Conservation (phyloP, 345 rosid genomes). For the Turnera subulata region DNA sequence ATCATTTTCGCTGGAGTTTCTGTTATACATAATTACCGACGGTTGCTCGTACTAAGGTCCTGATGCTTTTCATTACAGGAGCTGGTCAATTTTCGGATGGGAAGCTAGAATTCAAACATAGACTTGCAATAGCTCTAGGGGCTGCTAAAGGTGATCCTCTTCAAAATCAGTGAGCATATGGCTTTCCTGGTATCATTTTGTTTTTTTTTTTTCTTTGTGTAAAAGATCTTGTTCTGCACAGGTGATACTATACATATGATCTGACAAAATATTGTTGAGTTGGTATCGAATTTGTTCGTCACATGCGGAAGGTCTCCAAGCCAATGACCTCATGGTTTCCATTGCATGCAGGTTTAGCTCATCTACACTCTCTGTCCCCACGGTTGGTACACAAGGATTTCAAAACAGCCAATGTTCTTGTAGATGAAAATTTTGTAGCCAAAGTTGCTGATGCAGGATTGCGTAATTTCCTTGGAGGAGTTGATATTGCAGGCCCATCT, state of each 20-base stretch:
- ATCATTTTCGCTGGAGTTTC: background rate
- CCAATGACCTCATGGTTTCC: constrained; percentile 17
- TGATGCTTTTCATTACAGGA: constrained; percentile 36
- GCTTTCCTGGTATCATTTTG: constrained; percentile 62
- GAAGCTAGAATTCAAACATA: constrained; percentile 89
- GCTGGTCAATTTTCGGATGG: constrained; percentile 57
- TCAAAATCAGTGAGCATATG: constrained; percentile 80
- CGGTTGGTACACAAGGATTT: constrained; percentile 82
- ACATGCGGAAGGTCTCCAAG: constrained; percentile 14
- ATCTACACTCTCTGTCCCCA: constrained; percentile 83
- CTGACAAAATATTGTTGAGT: constrained; percentile 22
- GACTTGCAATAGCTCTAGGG: constrained; percentile 84
- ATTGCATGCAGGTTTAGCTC: constrained; percentile 67
- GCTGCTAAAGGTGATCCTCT: constrained; percentile 96
- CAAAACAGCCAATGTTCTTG: constrained; percentile 90
- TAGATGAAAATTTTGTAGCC: constrained; percentile 78
- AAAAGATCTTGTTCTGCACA: constrained; percentile 11
- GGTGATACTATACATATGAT: constrained; percentile 6
- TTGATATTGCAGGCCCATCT: constrained; percentile 70
- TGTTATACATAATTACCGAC: background rate
- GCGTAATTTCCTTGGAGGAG: constrained; percentile 69
- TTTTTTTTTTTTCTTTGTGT: constrained; percentile 40
- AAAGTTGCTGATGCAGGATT: constrained; percentile 97
- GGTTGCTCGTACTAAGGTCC: background rate
- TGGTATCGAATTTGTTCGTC: constrained; percentile 14